phyloP scores from a whole-genome alignment of 2,329 filamentous ascomycete genomes.

The Neonectria coccinea region DNA sequence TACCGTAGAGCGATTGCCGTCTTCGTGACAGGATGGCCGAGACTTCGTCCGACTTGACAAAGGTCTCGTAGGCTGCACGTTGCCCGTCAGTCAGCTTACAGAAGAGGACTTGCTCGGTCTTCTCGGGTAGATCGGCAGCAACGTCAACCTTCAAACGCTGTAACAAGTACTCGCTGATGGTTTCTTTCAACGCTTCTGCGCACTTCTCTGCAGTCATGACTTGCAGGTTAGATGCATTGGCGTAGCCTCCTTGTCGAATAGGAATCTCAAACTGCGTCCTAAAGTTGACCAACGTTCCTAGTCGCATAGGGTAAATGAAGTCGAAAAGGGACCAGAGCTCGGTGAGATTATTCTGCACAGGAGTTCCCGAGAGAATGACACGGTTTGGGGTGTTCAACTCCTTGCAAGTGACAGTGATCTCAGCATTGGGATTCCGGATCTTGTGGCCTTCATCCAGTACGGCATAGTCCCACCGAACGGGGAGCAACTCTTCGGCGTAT shows the following conservation, averaged over 20 bases:
- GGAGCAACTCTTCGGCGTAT: slow-evolving; percentile 84
- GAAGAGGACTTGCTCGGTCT: slow-evolving; percentile 95
- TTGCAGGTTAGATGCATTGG: slow-evolving; percentile 92
- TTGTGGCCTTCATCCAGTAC: slow-evolving; percentile 98
- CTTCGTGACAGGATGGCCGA: slow-evolving; percentile 80
- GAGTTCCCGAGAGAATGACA: slow-evolving; percentile 93
- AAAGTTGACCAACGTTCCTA: slow-evolving; percentile 92
- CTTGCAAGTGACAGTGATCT: slow-evolving; percentile 95
- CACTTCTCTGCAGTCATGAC: slow-evolving; percentile 95
- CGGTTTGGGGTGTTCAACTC: slow-evolving; percentile 90
- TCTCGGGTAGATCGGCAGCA: slow-evolving; percentile 91
- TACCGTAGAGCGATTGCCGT: slow-evolving; percentile 85
- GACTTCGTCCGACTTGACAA: slow-evolving; percentile 86
- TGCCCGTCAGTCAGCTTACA: slow-evolving; percentile 88
- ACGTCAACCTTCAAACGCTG: slow-evolving; percentile 95
- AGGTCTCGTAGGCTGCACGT: slow-evolving; percentile 82
- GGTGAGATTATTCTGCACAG: slow-evolving; percentile 95
- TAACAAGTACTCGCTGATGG: slow-evolving; percentile 91
- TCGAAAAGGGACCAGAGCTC: slow-evolving; percentile 98
- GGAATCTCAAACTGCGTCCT: slow-evolving; percentile 92
- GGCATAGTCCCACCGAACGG: slow-evolving; percentile 90
- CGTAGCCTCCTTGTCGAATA: slow-evolving; percentile 92
- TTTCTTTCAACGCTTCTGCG: slow-evolving; percentile 91
- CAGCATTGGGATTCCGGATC: slow-evolving; percentile 95
- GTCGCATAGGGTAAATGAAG: slow-evolving; percentile 95